These are phyloP conservation scores for Nitzschia sp. DNA, from an alignment of 108 stramenopile genomes.

Conservation along the genomic window DNA sequence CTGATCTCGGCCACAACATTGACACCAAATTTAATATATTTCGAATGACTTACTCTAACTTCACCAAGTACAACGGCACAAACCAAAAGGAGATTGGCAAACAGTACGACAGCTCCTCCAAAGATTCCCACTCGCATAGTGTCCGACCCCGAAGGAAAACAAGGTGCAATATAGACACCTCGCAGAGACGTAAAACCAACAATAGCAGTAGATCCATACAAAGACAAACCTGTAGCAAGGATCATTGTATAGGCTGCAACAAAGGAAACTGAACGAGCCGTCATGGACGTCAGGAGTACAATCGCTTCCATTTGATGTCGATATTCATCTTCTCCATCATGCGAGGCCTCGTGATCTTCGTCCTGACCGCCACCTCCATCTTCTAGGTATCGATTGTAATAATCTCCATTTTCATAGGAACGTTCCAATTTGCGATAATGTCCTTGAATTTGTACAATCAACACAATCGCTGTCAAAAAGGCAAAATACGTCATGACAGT, in stretches of 20 bases:
- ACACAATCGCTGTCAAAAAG: conserved; percentile 54
- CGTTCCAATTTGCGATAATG: conserved; percentile 62
- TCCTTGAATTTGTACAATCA: conserved; percentile 57
- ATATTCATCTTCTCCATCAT: conserved; percentile 36
- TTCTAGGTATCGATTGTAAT: conserved; percentile 42
- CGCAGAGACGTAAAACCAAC: conserved; percentile 78
- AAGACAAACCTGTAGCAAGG: conserved; percentile 54
- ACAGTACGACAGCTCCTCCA: conserved; percentile 73
- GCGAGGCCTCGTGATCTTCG: conserved; percentile 24
- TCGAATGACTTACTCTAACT: conserved; percentile 62
- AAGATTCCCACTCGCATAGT: conserved; percentile 69
- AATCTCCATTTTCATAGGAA: conserved; percentile 49
- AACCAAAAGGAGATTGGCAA: conserved; percentile 76
- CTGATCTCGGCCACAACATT: too few species aligned
- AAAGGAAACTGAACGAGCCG: conserved; percentile 63
- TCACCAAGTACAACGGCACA: conserved; percentile 85
- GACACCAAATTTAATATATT: not conserved
- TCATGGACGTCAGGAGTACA: conserved; percentile 47
- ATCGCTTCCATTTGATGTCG: conserved; percentile 35
- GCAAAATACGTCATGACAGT: conserved; percentile 66
- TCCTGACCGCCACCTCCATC: conserved; percentile 42
- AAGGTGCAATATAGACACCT: conserved; percentile 81
- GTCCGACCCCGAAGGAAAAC: conserved; percentile 56
- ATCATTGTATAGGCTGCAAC: conserved; percentile 70
- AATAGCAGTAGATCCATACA: conserved; percentile 76